Evolutionary conservation across 2,329 filamentous ascomycete species (phyloP).

Genomic region (Sclerotinia trifoliorum): DNA sequence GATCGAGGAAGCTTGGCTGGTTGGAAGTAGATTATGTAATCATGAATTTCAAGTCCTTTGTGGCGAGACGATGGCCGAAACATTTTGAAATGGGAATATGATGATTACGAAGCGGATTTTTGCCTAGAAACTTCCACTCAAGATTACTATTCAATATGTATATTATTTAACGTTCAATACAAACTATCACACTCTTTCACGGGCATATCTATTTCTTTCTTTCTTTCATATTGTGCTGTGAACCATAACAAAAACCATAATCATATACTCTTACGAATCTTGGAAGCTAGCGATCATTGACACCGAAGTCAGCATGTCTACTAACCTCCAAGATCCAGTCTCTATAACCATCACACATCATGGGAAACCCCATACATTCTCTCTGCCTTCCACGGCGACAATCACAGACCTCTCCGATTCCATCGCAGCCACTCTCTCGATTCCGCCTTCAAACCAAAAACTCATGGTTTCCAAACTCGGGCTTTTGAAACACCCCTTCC

Average conservation of each 20-base stretch:
- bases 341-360: conserved; percentile 50
- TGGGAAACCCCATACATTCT: conserved; percentile 47
- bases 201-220: not conserved
- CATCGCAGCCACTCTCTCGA: conserved; percentile 55
- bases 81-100: not conserved
- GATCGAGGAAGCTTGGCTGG: conserved; percentile 2
- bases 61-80: not conserved
- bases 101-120: conserved; percentile 37
- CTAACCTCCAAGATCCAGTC: conserved; percentile 40
- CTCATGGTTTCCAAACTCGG: conserved; percentile 65
- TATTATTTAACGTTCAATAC: conserved; percentile 1
- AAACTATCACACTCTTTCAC: not conserved
- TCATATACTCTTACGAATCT: no score
- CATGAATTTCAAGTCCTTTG: not conserved
- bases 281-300: conserved; percentile 16
- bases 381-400: conserved; percentile 48
- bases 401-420: conserved; percentile 58
- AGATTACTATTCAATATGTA: conserved; percentile 4
- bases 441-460: conserved; percentile 66
- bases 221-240: not conserved
- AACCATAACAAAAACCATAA: not conserved
- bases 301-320: conserved; percentile 25
- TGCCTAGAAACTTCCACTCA: conserved; percentile 36
- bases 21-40: conserved; percentile 4
- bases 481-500: conserved; percentile 63